Base-by-base conservation (phyloP, 129 eudicot species). In the Calendula officinalis region DNA sequence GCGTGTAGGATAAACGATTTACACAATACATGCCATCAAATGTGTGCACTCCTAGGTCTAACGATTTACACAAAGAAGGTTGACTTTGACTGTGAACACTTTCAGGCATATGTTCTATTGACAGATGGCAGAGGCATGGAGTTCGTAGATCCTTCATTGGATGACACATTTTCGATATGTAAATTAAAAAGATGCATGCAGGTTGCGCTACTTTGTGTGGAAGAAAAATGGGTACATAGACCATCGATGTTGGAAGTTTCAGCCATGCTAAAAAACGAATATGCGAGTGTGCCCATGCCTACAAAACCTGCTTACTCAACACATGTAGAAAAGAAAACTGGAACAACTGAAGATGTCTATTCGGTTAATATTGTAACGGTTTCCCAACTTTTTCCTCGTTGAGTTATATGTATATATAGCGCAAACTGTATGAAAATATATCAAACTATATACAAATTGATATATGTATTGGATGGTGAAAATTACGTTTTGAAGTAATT, bases 211-310 rank as follows among this genome's bases (percentile, higher is more conserved):
- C 60, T 70, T 6, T 59, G 75, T 38, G 75, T 70, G 8, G 60
- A 70, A 47, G 75, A 70, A 37, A 70, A 47, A 37, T 70, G 67
- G 75, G 33, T n/a, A 59, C 51, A 70, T 3, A 70, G 75, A 33
- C 75, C 75, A 59, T 58, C 60, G 5, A 61, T 70, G 60, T 59
- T 70, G 60, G 60, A 70, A 59, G 67, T 59, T 39, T 59, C 75
- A 48, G 52, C 60, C 4, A 70, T 59, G 43, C n/a, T 70, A 12
- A 70, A 42, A 11, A 70, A 47, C 8, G 67, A 59, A 48, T n/a
- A 36, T 60, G 67, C 45, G 8, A 59, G 43, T 59, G 42, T 70
- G n/a, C 67, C 67, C 6, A 22, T 59, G 60, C 75, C 75, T 30
- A 69, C 2, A 47, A 69, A 14, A 59, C 75, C 75, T 3, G 67